phyloP scores from a whole-genome alignment of 2,329 filamentous ascomycete species.

The Neofusicoccum laricinum region DNA sequence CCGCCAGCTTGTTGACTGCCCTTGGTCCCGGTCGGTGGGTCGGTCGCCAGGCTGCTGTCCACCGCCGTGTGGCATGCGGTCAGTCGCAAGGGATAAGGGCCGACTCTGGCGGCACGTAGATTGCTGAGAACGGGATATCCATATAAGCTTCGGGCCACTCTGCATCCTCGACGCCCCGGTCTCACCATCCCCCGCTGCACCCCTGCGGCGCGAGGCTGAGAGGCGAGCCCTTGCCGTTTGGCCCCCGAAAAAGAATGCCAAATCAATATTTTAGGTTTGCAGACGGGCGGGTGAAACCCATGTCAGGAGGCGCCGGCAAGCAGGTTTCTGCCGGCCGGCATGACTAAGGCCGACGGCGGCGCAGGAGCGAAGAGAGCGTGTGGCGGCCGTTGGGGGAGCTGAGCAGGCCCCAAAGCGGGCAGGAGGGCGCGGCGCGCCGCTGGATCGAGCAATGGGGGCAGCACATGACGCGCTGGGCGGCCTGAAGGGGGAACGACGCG shows the following conservation, averaged over 20 bases:
- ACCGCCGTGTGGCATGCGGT: not conserved
- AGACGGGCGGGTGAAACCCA: not conserved
- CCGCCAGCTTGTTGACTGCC: not conserved
- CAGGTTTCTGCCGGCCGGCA: not conserved
- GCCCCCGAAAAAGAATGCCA: constrained; percentile 5
- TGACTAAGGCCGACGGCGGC: not conserved
- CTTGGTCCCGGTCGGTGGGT: constrained; percentile 12
- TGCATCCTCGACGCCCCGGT: constrained; percentile 8
- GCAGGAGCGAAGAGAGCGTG: not conserved
- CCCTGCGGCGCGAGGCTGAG: constrained; percentile 8
- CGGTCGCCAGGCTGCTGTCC: not conserved
- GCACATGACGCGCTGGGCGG: constrained; percentile 9
- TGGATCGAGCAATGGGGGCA: not conserved
- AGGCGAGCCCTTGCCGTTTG: not conserved
- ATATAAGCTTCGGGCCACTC: constrained; percentile 13
- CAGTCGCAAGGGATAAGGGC: constrained; percentile 13
- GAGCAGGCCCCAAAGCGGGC: constrained; percentile 11
- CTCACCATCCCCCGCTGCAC: constrained; percentile 8
- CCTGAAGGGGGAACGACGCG: constrained; percentile 13
- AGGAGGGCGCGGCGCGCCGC: not conserved
- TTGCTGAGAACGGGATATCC: constrained; percentile 11
- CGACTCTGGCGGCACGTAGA: constrained; percentile 13
- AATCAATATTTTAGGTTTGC: constrained; percentile 13
- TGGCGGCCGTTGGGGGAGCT: constrained; percentile 17
- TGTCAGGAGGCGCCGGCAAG: constrained; percentile 7